Evolutionary conservation across 331 rosid species (phyloP).

Genomic region (Stylosanthes scabra): DNA sequence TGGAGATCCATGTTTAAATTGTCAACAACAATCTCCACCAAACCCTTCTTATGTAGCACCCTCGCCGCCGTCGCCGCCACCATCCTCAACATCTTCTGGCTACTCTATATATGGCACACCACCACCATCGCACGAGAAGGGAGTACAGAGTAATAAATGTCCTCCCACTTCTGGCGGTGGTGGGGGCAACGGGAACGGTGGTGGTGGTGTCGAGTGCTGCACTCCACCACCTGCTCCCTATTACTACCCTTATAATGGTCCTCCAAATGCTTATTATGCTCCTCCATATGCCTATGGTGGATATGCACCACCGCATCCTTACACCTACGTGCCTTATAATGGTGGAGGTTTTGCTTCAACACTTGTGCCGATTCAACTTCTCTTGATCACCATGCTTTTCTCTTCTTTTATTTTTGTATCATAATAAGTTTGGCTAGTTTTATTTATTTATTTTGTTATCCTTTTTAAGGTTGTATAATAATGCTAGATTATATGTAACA

Average conservation of each 20-base stretch:
- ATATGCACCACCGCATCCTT: constrained; percentile 19
- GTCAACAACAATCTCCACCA: constrained; percentile 37
- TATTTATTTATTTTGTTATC: neutral
- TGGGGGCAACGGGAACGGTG: neutral
- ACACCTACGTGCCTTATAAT: constrained; percentile 57
- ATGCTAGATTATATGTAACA: too few species aligned
- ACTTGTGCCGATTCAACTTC: constrained; percentile 27
- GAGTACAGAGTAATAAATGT: constrained; percentile 46
- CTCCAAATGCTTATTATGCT: constrained; percentile 19
- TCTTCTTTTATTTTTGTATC: constrained; percentile 29
- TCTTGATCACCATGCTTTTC: constrained; percentile 22
- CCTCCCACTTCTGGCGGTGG: constrained; percentile 45
- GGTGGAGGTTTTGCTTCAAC: constrained; percentile 29
- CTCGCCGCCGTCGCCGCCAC: constrained; percentile 13
- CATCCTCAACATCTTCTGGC: constrained; percentile 24
- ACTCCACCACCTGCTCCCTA: constrained; percentile 50
- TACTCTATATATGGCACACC: constrained; percentile 31
- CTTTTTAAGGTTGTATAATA: too few species aligned
- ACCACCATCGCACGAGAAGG: constrained; percentile 40
- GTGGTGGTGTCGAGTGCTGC: constrained; percentile 54
- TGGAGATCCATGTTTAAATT: constrained; percentile 36
- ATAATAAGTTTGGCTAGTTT: constrained; percentile 19
- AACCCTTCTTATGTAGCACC: constrained; percentile 23
- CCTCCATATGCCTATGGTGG: constrained; percentile 39
- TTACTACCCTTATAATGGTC: neutral